Percentiles rank a stretch among this genome's conserved stretches.
These are phyloP conservation scores for Calocybe cyanea DNA, from an alignment of 768 basidiomycete species.

Conservation along the genomic window DNA sequence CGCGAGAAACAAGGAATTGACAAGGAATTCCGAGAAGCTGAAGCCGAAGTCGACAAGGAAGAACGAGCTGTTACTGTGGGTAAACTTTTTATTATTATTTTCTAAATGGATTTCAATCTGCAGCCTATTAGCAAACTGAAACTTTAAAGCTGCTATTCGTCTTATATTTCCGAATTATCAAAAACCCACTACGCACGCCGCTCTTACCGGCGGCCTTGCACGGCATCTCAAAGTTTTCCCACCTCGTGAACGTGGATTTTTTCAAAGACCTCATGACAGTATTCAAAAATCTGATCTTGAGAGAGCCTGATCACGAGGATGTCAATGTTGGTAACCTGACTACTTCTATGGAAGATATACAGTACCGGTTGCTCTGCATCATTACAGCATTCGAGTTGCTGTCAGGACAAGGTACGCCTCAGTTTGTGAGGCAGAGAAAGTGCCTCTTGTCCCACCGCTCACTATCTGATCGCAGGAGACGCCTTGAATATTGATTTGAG, in stretches of 20 bases:
- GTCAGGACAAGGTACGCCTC: constrained; percentile 80
- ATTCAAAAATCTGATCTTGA: constrained; percentile 70
- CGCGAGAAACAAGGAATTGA: constrained; percentile 90
- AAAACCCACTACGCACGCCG: constrained; percentile 72
- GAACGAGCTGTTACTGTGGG: constrained; percentile 79
- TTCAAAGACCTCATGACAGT: constrained; percentile 93
- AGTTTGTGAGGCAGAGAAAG: constrained; percentile 7
- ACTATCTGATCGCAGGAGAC: constrained; percentile 60
- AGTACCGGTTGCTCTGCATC: constrained; percentile 75
- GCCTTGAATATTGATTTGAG: constrained; percentile 94
- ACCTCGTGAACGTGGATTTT: constrained; percentile 97
- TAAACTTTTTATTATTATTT: constrained; percentile 8
- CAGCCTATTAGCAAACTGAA: constrained; percentile 79
- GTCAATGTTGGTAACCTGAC: constrained; percentile 25
- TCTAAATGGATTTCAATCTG: constrained; percentile 1
- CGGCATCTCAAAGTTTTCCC: constrained; percentile 91
- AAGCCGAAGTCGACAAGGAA: constrained; percentile 89
- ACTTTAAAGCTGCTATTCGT: constrained; percentile 96
- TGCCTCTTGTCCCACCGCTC: constrained; percentile 5
- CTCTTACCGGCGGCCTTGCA: constrained; percentile 85
- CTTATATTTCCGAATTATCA: constrained; percentile 93
- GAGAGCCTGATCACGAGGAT: constrained; percentile 36
- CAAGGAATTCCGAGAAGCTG: constrained; percentile 91
- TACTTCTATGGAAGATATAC: constrained; percentile 34
- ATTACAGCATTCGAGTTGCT: constrained; percentile 97